Percentiles rank a stretch among this genome's conserved stretches.
phyloP scores from a whole-genome alignment of 1,139 yeast genomes.

The Sugiyamaella paludigena region DNA sequence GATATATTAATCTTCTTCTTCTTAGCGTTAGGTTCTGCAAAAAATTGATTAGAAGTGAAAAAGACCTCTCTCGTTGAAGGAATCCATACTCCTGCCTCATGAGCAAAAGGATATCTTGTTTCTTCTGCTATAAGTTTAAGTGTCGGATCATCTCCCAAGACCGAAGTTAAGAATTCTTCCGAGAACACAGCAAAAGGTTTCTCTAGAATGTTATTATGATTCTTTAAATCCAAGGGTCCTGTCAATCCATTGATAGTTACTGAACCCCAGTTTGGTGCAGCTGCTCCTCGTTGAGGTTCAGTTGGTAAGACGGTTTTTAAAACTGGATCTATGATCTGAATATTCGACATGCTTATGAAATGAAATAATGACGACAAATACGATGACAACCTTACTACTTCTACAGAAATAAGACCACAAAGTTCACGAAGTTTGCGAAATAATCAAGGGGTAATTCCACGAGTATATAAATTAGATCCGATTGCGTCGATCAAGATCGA shows the following conservation, averaged over 20 bases:
- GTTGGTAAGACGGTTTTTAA: slow-evolving; percentile 2
- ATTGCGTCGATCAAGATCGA: too few relatives aligned
- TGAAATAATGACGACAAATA: too few relatives aligned
- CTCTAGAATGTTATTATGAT: neutral
- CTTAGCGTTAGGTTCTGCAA: slow-evolving; percentile 12
- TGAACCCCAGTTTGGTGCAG: slow-evolving; percentile 8
- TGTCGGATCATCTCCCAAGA: slow-evolving; percentile 16
- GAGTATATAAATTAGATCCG: too few relatives aligned
- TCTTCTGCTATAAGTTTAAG: slow-evolving; percentile 19
- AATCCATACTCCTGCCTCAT: slow-evolving; percentile 30
- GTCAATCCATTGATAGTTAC: slow-evolving; percentile 1
- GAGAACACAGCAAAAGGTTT: slow-evolving; percentile 21
- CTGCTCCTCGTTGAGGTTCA: slow-evolving; percentile 9
- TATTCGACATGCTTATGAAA: slow-evolving; percentile 1
- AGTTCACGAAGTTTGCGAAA: too few relatives aligned
- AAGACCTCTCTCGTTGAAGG: slow-evolving; percentile 25
- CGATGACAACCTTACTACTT: too few relatives aligned
- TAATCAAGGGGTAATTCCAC: too few relatives aligned
- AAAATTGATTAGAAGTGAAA: slow-evolving; percentile 27
- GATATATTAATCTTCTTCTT: slow-evolving; percentile 10
- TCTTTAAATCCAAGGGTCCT: slow-evolving; percentile 7
- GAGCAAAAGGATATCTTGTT: slow-evolving; percentile 25
- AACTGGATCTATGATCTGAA: slow-evolving; percentile 3
- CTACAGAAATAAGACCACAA: too few relatives aligned
- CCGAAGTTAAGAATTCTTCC: slow-evolving; percentile 13